phyloP scores from a whole-genome alignment of 2,329 filamentous ascomycete species.

The Beauveria medogensis region DNA sequence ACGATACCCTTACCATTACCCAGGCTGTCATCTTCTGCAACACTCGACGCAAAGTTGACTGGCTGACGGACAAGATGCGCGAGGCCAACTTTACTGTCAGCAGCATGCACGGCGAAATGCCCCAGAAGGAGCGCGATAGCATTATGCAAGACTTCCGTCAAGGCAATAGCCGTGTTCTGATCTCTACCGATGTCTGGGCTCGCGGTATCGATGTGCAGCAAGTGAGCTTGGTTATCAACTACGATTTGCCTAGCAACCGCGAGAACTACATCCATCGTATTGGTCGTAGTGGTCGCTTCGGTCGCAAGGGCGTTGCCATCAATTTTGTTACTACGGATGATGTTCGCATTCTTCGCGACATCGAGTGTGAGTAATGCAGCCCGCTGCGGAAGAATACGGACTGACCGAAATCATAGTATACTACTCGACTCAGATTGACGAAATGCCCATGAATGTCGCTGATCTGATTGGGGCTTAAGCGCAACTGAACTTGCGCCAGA shows the following conservation, averaged over 20 bases:
- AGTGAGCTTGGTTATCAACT: constrained; percentile 97
- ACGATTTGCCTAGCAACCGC: constrained; percentile 94
- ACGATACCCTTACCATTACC: constrained; percentile 96
- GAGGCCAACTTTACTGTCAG: constrained; percentile 98
- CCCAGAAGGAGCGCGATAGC: constrained; percentile 93
- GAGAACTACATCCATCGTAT: constrained; percentile 99
- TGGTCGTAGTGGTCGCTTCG: constrained; percentile 88
- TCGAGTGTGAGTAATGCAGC: constrained; percentile 61
- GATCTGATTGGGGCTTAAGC: constrained; percentile 43
- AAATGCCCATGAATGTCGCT: constrained; percentile 96
- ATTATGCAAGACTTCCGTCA: constrained; percentile 99
- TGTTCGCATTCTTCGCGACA: constrained; percentile 93
- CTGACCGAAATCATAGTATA: constrained; percentile 55
- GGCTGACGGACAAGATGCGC: constrained; percentile 98
- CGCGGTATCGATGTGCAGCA: constrained; percentile 98
- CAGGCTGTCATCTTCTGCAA: constrained; percentile 99
- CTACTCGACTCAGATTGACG: constrained; percentile 94
- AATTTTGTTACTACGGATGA: constrained; percentile 99
- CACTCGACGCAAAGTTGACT: constrained; percentile 97
- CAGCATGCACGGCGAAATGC: constrained; percentile 99
- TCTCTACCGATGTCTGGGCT: constrained; percentile 96
- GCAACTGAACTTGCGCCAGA: neutral
- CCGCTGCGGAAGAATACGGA: neutral
- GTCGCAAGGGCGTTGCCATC: constrained; percentile 97
- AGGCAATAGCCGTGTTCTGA: constrained; percentile 90